A percentile compares a stretch with the other conserved stretches of the same genome.
phyloP scores from a whole-genome alignment of 352 stramenopile species.

The Pythium aquatile region DNA sequence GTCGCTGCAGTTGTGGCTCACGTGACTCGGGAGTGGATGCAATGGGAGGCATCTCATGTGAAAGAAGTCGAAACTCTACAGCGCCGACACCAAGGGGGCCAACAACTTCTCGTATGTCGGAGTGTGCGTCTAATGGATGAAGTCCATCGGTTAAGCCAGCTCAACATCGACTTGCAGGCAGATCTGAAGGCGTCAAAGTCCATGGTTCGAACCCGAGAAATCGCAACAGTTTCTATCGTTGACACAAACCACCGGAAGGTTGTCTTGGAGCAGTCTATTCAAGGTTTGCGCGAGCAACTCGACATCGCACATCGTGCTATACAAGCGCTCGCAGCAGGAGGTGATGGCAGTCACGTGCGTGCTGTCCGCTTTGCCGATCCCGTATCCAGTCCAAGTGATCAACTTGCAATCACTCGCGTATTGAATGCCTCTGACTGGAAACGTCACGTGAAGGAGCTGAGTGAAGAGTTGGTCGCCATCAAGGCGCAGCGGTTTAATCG shows the following conservation, averaged over 20 bases:
- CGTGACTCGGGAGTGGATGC: conserved; percentile 10
- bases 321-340: conserved; percentile 4
- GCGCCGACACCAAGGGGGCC: not conserved
- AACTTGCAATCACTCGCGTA: not conserved
- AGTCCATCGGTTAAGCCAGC: conserved; percentile 13
- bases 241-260: conserved; percentile 8
- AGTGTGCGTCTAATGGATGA: conserved; percentile 8
- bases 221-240: not conserved
- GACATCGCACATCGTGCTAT: conserved; percentile 18
- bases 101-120: not conserved
- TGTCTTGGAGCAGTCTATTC: conserved; percentile 17
- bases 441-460: conserved; percentile 3
- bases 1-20: not conserved
- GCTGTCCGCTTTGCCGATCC: conserved; percentile 9
- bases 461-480: conserved; percentile 1
- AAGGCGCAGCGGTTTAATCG: conserved; percentile 12
- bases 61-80: conserved; percentile 4
- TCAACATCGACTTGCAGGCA: conserved; percentile 7
- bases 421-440: not conserved
- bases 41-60: conserved; percentile 13
- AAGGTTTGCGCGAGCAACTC: conserved; percentile 13
- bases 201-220: not conserved
- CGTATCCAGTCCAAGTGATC: not conserved
- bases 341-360: not conserved
- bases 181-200: conserved; percentile 2